phyloP scores from a whole-genome alignment of 2,329 filamentous ascomycete genomes.

The Cladosporium halotolerans region DNA sequence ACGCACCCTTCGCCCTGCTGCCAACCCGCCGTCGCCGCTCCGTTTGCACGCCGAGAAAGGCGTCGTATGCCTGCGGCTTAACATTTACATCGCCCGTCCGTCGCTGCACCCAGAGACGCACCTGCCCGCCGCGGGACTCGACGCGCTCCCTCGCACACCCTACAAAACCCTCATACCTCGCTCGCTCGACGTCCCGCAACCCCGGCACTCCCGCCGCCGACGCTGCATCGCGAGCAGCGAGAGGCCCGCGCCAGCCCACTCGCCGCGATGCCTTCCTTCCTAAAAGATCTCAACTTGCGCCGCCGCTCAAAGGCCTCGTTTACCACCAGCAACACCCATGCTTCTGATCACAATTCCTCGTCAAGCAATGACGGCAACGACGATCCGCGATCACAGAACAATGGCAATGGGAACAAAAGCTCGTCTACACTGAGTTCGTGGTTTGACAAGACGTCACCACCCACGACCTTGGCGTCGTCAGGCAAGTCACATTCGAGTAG shows the following conservation, averaged over 20 bases:
- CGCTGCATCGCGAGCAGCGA: neutral
- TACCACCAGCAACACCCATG: slow-evolving; percentile 44
- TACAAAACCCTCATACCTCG: neutral
- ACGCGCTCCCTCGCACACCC: neutral
- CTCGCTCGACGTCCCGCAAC: neutral
- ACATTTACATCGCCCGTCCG: too few species aligned
- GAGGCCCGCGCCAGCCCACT: neutral
- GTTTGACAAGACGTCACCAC: slow-evolving; percentile 65
- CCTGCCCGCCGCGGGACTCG: neutral
- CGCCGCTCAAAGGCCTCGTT: slow-evolving; percentile 71
- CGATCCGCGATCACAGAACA: slow-evolving; percentile 29
- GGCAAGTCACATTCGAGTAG: slow-evolving; percentile 50
- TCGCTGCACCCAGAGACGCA: neutral
- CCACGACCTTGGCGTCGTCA: slow-evolving; percentile 62
- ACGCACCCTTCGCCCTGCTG: too few species aligned
- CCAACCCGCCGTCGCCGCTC: too few species aligned
- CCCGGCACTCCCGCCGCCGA: neutral
- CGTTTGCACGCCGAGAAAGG: too few species aligned
- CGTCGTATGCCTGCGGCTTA: too few species aligned
- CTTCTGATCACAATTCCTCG: slow-evolving; percentile 38
- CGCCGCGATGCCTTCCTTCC: slow-evolving; percentile 51
- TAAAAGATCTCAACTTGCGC: slow-evolving; percentile 61
- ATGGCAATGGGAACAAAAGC: slow-evolving; percentile 56
- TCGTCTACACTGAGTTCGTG: slow-evolving; percentile 56
- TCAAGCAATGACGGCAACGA: slow-evolving; percentile 23